A percentile compares a stretch with the other conserved stretches of the same genome.
phyloP scores from a whole-genome alignment of 495 filamentous ascomycete species.

The Schizothecium vesticola region DNA sequence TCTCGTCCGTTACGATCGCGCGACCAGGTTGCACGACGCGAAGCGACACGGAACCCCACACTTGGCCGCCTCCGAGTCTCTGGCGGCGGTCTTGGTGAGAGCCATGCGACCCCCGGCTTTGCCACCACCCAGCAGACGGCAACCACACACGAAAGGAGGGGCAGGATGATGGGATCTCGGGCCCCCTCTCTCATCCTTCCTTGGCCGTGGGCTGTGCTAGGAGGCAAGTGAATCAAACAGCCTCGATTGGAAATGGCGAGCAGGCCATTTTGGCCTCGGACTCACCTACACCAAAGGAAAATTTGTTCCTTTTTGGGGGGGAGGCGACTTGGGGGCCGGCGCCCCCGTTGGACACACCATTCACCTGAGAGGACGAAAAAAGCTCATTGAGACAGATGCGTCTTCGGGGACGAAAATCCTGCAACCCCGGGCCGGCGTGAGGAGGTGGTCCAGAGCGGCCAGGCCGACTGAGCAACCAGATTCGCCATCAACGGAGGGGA shows the following conservation, averaged over 20 bases:
- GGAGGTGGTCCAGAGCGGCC: not conserved
- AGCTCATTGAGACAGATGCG: not conserved
- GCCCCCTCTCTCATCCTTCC: not conserved
- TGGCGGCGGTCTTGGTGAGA: not conserved
- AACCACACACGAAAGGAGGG: not conserved
- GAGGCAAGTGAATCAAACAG: conserved; percentile 13
- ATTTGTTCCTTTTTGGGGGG: not conserved
- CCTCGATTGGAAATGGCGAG: conserved; percentile 3
- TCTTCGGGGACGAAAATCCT: not conserved
- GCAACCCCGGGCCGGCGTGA: not conserved
- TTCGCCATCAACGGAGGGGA: not conserved
- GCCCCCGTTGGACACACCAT: not conserved
- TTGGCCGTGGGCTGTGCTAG: conserved; percentile 12
- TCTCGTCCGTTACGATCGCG: conserved; percentile 5
- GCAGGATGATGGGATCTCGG: not conserved
- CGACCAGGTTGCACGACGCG: conserved; percentile 7
- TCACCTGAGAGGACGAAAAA: not conserved
- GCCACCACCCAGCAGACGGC: not conserved
- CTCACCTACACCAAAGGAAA: not conserved
- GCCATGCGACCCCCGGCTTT: not conserved
- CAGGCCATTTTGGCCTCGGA: not conserved
- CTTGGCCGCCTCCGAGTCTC: not conserved
- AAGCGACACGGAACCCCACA: conserved; percentile 2
- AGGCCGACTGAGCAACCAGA: not conserved
- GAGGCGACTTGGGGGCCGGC: not conserved